Percentiles rank a stretch among this genome's conserved stretches.
Conservation (phyloP, 345 rosid species). For the Eucalyptus virginea region DNA sequence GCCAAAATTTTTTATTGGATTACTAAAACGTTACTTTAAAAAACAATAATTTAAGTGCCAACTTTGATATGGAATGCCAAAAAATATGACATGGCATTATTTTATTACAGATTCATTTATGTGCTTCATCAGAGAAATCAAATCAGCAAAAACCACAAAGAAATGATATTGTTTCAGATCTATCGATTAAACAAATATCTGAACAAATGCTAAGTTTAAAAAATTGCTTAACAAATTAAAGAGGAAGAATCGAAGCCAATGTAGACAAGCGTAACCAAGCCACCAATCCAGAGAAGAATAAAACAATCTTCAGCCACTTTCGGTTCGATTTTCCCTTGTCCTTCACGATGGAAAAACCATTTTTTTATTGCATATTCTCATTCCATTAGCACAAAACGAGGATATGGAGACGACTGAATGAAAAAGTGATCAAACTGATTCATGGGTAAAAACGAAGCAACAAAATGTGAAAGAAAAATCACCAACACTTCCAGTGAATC, state of each 20-base stretch:
- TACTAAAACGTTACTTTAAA: not conserved
- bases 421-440: not conserved
- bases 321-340: not conserved
- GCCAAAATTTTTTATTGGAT: accelerated
- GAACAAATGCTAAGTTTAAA: not conserved
- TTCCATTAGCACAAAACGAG: not conserved
- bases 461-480: not conserved
- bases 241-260: not conserved
- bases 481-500: not conserved
- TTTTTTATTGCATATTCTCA: not conserved
- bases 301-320: not conserved
- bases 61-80: not conserved
- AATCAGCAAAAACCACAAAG: not conserved
- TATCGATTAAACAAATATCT: not conserved
- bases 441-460: not conserved
- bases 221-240: not conserved
- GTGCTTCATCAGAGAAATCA: not conserved
- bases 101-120: not conserved
- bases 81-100: not conserved
- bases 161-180: not conserved
- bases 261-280: not conserved
- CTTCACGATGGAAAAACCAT: not conserved
- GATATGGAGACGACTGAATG: not conserved
- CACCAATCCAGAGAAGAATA: not conserved
- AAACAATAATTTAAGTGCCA: not conserved